A percentile compares a stretch with the other conserved stretches of the same genome.
Evolutionary conservation across 192 early-diverging fungal genomes (phyloP).

Genomic region (Ramicandelaber brevisporus): DNA sequence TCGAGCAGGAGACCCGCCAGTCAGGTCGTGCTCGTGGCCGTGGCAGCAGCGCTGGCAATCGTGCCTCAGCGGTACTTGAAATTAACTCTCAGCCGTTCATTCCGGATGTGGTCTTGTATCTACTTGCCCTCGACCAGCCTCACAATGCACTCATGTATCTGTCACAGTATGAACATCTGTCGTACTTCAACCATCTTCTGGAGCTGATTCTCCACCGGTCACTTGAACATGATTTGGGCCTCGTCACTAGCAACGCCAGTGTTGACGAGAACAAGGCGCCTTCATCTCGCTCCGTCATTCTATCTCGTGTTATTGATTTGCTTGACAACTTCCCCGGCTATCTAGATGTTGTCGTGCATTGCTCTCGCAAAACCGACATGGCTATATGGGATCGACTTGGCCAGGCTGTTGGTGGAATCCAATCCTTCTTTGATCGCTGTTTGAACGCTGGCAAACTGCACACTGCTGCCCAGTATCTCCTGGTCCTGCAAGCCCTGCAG

Average conservation of each 20-base stretch:
- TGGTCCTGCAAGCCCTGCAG: conserved; percentile 81
- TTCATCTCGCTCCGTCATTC: conserved; percentile 13
- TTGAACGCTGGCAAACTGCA: conserved; percentile 34
- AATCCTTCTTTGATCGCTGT: conserved; percentile 58
- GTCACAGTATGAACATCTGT: conserved; percentile 35
- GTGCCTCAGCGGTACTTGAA: too few species aligned
- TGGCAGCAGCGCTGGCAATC: too few species aligned
- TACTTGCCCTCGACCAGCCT: conserved; percentile 6
- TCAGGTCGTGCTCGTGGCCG: conserved; percentile 13
- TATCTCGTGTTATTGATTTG: conserved; percentile 47
- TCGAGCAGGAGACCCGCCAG: conserved; percentile 15
- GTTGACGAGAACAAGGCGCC: not conserved
- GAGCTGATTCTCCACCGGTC: conserved; percentile 78
- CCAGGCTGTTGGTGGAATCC: conserved; percentile 56
- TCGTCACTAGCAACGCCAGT: too few species aligned
- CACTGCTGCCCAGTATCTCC: conserved; percentile 79
- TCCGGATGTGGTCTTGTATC: too few species aligned
- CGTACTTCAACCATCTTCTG: conserved; percentile 78
- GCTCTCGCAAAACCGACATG: conserved; percentile 90
- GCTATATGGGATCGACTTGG: conserved; percentile 78
- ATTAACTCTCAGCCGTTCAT: too few species aligned
- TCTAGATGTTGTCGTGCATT: conserved; percentile 76
- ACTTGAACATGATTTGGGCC: conserved; percentile 64
- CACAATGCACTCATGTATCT: conserved; percentile 18
- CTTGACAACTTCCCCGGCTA: conserved; percentile 48